phyloP scores from a whole-genome alignment of 1,139 yeast species.

The Suhomyces atakaporum region DNA sequence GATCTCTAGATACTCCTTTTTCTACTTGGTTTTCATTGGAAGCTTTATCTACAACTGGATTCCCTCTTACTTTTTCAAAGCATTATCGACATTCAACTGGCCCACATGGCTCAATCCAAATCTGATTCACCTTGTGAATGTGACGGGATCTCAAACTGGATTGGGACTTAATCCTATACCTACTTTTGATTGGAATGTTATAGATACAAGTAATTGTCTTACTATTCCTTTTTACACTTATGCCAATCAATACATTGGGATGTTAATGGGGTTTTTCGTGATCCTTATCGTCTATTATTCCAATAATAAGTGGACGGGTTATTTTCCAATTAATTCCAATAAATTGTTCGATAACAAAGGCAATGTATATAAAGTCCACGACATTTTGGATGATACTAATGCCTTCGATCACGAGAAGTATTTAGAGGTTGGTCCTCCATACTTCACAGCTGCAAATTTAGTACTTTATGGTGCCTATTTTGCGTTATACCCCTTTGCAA shows the following conservation, averaged over 20 bases:
- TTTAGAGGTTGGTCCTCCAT: constrained; percentile 55
- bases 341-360: constrained; percentile 51
- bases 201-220: constrained; percentile 42
- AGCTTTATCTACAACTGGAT: constrained; percentile 48
- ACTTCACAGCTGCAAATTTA: constrained; percentile 55
- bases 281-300: constrained; percentile 51
- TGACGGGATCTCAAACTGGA: constrained; percentile 41
- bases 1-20: constrained; percentile 43
- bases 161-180: constrained; percentile 49
- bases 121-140: constrained; percentile 42
- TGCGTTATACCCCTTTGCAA: constrained; percentile 57
- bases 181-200: constrained; percentile 47
- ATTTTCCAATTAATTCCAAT: constrained; percentile 57
- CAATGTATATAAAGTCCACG: constrained; percentile 39
- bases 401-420: constrained; percentile 44
- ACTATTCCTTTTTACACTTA: constrained; percentile 49
- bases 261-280: constrained; percentile 41
- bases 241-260: constrained; percentile 44
- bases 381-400: constrained; percentile 40
- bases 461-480: constrained; percentile 60
- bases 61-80: constrained; percentile 44
- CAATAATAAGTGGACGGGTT: constrained; percentile 53
- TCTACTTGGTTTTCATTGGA: constrained; percentile 31
- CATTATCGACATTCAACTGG: constrained; percentile 49
- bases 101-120: constrained; percentile 48